These are phyloP conservation scores for Boletus semigastroideus DNA, from an alignment of 1,284 basidiomycete genomes.

Conservation along the genomic window DNA sequence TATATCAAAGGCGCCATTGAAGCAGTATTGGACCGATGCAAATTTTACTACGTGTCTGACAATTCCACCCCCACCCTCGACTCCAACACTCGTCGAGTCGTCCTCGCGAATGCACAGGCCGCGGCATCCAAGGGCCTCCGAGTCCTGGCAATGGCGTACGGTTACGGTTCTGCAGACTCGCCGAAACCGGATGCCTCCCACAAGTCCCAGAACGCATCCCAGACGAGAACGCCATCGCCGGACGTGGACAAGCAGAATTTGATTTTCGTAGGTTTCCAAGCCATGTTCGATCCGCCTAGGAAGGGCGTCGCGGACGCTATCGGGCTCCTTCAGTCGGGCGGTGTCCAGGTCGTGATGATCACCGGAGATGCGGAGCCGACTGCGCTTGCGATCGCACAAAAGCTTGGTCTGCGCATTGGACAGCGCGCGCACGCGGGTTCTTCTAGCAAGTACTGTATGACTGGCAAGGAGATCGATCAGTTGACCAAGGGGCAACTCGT, in stretches of 20 bases:
- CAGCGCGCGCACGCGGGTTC: constrained; percentile 7
- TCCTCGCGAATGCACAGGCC: constrained; percentile 68
- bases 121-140: constrained; percentile 79
- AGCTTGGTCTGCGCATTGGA: constrained; percentile 80
- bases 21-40: constrained; percentile 81
- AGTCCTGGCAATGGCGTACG: constrained; percentile 90
- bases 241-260: constrained; percentile 58
- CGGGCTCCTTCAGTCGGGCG: constrained; percentile 74
- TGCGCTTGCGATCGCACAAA: constrained; percentile 83
- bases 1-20: constrained; percentile 96
- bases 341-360: constrained; percentile 97
- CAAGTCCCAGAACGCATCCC: constrained; percentile 15
- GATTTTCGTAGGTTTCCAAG: constrained; percentile 90
- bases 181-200: constrained; percentile 30
- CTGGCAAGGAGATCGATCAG: constrained; percentile 85
- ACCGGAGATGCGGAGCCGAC: constrained; percentile 95
- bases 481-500: constrained; percentile 79
- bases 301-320: constrained; percentile 92
- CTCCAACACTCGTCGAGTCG: constrained; percentile 58
- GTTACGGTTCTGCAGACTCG: constrained; percentile 59
- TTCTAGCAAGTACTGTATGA: constrained; percentile 51
- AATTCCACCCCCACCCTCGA: constrained; percentile 81
- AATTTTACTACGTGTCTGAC: constrained; percentile 85
- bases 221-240: constrained; percentile 30
- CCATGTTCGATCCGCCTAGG: constrained; percentile 94